Base-by-base conservation (phyloP, 495 filamentous ascomycete genomes). In the Penicillium steckii region DNA sequence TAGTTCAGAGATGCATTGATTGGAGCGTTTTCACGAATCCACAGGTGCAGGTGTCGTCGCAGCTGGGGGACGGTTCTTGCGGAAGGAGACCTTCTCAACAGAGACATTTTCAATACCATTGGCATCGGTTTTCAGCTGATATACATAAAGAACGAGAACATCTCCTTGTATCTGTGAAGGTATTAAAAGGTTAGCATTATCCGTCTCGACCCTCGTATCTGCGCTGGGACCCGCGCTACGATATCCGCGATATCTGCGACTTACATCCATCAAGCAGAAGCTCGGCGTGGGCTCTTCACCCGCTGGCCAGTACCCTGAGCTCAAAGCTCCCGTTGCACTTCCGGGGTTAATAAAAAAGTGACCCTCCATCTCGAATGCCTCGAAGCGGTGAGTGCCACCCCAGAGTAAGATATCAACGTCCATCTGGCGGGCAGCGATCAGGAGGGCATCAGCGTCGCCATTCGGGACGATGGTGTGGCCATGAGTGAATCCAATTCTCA, bases 311-410 rank as follows among this genome's bases (percentile, higher is more conserved):
- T 77, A 89, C 35, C 85, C 87, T 0, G 84, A 86, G 37, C 83
- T 86, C 65, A 91, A 82, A 1, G 91, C 91, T 9, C 91, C 91
- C 8, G 90, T 95, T 18, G 89, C 92, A 69, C 88, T 95, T n/a
- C 94, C 94, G 2, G 94, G 94, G 66, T 97, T 98, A 37, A 98
- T 86, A 71, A 98, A 98, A 76, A 98, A 98, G 69, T 95, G 90
- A 46, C 94, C 95, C 77, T 97, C 95, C 72, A 97, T 85, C 77
- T 98, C 95, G 64, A 96, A 98, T 24, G 95, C 95, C 75, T 99
- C 94, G 67, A 99, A 99, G 10, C 84, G 80, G 73, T 97, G 93
- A 12, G 93, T 96, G n/a, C 94, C 95, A 37, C 91, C 94, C 91
- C 91, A 99, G 57, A 96, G 85, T 47, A 99, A 72, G 38, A 99